Conservation (phyloP, 352 stramenopile genomes). For the Elongisporangium anandrum region DNA sequence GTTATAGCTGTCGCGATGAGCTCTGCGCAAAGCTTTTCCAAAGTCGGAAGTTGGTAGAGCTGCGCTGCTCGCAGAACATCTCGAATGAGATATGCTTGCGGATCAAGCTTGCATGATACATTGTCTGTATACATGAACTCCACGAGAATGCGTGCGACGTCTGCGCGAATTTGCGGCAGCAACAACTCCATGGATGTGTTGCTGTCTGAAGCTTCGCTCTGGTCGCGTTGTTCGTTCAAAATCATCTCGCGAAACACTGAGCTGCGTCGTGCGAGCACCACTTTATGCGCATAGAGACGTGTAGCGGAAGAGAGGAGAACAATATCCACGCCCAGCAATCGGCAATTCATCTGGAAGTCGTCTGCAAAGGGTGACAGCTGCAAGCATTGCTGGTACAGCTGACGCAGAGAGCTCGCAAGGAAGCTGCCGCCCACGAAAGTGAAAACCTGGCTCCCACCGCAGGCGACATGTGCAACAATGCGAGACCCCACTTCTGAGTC, state of each 20-base stretch:
- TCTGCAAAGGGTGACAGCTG: conserved; percentile 3
- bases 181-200: conserved; percentile 33
- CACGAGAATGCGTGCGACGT: conserved; percentile 49
- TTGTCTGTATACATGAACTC: conserved; percentile 78
- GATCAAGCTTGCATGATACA: conserved; percentile 39
- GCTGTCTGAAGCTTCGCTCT: neutral
- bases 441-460: conserved; percentile 40
- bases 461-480: conserved; percentile 43
- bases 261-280: conserved; percentile 57
- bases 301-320: conserved; percentile 42
- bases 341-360: neutral
- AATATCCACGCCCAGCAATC: conserved; percentile 23
- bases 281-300: conserved; percentile 38
- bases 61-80: conserved; percentile 54
- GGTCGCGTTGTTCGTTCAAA: conserved; percentile 35
- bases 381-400: conserved; percentile 20
- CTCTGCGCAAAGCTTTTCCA: conserved; percentile 35
- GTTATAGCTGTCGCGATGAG: conserved; percentile 14
- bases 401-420: conserved; percentile 32
- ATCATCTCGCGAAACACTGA: conserved; percentile 49
- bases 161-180: conserved; percentile 37
- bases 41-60: conserved; percentile 30
- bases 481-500: conserved; percentile 14
- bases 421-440: conserved; percentile 45
- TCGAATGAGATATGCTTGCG: conserved; percentile 42